Percentiles rank a stretch among this genome's conserved stretches.
These are phyloP conservation scores for Cymbidium sinense DNA, from an alignment of 106 monocot genomes.

Conservation along the genomic window DNA sequence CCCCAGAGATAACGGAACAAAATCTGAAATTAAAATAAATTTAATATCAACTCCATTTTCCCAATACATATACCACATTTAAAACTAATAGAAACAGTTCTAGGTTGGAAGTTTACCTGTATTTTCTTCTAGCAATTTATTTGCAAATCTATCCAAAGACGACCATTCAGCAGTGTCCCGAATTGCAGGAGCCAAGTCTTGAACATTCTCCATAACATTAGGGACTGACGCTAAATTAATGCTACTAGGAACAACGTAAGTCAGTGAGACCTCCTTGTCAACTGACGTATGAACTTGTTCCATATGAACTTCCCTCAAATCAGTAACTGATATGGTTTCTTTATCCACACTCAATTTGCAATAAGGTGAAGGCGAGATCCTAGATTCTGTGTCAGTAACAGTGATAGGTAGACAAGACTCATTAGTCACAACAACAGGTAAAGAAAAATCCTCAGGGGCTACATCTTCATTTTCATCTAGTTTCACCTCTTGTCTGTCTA, in stretches of 20 bases:
- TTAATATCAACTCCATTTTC: not conserved
- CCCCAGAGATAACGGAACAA: not conserved
- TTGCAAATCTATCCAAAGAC: conserved; percentile 8
- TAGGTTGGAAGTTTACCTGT: conserved; percentile 12
- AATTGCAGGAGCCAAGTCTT: conserved; percentile 9
- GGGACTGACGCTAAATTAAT: not conserved
- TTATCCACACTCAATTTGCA: not conserved
- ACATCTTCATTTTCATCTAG: conserved; percentile 3
- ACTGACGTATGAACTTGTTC: conserved; percentile 6
- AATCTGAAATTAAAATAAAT: not conserved
- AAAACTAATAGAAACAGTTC: not conserved
- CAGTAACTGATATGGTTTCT: not conserved
- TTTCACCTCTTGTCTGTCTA: not conserved
- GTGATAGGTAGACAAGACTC: conserved; percentile 4
- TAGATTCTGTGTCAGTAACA: not conserved
- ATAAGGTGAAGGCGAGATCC: not conserved
- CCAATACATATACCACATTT: not conserved
- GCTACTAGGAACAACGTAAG: not conserved
- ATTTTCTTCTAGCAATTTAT: conserved; percentile 17
- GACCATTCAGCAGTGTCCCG: conserved; percentile 10
- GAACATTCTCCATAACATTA: conserved; percentile 7
- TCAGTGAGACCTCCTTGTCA: not conserved
- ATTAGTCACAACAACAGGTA: conserved; percentile 1
- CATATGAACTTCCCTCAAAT: conserved; percentile 8
- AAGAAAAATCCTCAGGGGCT: not conserved